Evolutionary conservation across 331 rosid species (phyloP).

Genomic region (Malus hybrid): DNA sequence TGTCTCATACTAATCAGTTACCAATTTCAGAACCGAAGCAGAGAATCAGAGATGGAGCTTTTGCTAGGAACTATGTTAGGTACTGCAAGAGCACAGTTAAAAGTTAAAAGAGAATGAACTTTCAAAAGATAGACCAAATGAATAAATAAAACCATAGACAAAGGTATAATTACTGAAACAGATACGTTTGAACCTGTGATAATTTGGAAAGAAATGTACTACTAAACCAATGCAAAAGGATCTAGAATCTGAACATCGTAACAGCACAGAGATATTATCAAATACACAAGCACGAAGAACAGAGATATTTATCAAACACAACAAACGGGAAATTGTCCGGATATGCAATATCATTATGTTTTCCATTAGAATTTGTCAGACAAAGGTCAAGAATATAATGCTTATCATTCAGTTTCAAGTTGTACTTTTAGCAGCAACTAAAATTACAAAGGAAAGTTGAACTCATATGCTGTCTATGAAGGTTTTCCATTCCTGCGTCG

Average conservation of each 20-base stretch:
- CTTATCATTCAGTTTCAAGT: conserved; percentile 19
- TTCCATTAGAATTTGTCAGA: conserved; percentile 17
- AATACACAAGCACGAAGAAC: conserved; percentile 10
- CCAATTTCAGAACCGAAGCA: background rate
- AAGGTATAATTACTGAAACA: background rate
- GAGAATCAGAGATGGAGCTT: background rate
- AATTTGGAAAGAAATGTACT: background rate
- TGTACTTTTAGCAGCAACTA: conserved; percentile 13
- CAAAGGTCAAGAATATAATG: conserved; percentile 28
- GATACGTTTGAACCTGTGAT: background rate
- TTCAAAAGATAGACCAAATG: background rate
- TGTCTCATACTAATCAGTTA: background rate
- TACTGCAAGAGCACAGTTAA: background rate
- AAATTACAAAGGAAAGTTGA: conserved; percentile 28
- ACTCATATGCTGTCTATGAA: conserved; percentile 16
- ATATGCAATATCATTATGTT: conserved; percentile 13
- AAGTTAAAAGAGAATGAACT: background rate
- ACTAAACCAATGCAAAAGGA: background rate
- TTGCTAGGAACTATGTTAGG: too few species aligned
- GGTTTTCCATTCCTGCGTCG: background rate
- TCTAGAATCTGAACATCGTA: background rate
- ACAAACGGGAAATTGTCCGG: conserved; percentile 12
- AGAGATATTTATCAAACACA: background rate
- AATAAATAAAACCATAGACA: background rate
- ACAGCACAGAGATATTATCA: background rate